Evolutionary conservation across 2,329 filamentous ascomycete genomes (phyloP).

Genomic region (Trichophyton benhamiae): DNA sequence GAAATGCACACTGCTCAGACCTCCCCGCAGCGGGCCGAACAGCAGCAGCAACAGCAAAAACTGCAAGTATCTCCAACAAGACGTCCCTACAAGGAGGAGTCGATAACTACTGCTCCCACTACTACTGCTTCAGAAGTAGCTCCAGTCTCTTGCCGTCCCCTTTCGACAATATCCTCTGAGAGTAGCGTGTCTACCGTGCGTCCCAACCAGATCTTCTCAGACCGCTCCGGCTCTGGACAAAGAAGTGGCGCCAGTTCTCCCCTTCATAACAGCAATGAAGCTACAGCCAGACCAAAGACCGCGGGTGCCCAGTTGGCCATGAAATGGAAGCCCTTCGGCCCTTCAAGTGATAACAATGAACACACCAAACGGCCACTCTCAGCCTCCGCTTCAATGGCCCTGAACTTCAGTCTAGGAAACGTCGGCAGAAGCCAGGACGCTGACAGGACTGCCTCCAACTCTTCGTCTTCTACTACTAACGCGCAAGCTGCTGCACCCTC

Average conservation of each 20-base stretch:
- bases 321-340: conserved; percentile 11
- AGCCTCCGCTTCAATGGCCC: conserved; percentile 22
- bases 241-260: conserved; percentile 15
- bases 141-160: conserved; percentile 56
- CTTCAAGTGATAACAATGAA: conserved; percentile 12
- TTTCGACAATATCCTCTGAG: conserved; percentile 75
- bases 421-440: neutral
- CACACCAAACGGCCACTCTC: conserved; percentile 30
- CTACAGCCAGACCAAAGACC: conserved; percentile 30
- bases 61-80: neutral
- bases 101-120: neutral
- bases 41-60: neutral
- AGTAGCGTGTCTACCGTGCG: conserved; percentile 59
- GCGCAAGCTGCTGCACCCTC: neutral
- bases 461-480: neutral
- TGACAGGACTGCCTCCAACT: neutral
- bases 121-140: conserved; percentile 11
- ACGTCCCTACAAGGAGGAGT: too few species aligned
- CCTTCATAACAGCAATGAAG: conserved; percentile 8
- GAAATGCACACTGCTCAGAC: conserved; percentile 19
- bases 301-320: conserved; percentile 31
- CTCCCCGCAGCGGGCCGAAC: conserved; percentile 24
- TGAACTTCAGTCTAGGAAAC: neutral
- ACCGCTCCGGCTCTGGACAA: conserved; percentile 39
- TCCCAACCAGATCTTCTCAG: conserved; percentile 57